phyloP scores from a whole-genome alignment of 2,329 filamentous ascomycete species.

The Monosporascus ibericus region DNA sequence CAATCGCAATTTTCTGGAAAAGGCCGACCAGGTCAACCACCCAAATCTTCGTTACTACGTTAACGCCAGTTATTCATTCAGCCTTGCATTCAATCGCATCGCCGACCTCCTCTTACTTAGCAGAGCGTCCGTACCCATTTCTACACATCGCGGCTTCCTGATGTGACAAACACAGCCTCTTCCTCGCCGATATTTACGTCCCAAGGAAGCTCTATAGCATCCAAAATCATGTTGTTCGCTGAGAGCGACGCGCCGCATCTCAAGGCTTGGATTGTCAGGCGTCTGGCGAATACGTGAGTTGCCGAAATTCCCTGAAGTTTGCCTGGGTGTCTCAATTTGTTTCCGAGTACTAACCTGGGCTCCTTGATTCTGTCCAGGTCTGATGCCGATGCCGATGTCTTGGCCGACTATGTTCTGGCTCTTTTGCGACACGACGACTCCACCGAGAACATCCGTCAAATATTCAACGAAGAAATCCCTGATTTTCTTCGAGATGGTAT shows the following conservation, averaged over 20 bases:
- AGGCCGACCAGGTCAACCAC: too few species aligned
- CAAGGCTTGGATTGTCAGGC: slow-evolving; percentile 72
- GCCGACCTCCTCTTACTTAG: neutral
- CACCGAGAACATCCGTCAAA: slow-evolving; percentile 54
- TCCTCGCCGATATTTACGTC: neutral
- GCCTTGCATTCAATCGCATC: neutral
- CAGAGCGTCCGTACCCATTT: neutral
- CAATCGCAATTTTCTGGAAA: neutral
- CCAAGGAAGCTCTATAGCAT: slow-evolving; percentile 4
- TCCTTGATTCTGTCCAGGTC: slow-evolving; percentile 44
- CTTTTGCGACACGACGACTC: slow-evolving; percentile 66
- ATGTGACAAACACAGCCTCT: neutral
- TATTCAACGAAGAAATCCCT: slow-evolving; percentile 65
- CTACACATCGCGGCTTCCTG: neutral
- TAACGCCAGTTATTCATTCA: neutral
- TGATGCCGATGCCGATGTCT: slow-evolving; percentile 73
- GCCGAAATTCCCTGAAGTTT: slow-evolving; percentile 8
- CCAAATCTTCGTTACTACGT: too few species aligned
- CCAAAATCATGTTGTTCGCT: slow-evolving; percentile 50
- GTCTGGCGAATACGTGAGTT: slow-evolving; percentile 66
- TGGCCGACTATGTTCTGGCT: slow-evolving; percentile 79
- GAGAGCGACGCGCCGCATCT: slow-evolving; percentile 58
- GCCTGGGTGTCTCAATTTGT: slow-evolving; percentile 1
- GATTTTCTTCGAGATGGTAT: slow-evolving; percentile 46
- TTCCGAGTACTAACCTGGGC: slow-evolving; percentile 3